Conservation (phyloP, 2,329 filamentous ascomycete species). For the Xylaria sp. region DNA sequence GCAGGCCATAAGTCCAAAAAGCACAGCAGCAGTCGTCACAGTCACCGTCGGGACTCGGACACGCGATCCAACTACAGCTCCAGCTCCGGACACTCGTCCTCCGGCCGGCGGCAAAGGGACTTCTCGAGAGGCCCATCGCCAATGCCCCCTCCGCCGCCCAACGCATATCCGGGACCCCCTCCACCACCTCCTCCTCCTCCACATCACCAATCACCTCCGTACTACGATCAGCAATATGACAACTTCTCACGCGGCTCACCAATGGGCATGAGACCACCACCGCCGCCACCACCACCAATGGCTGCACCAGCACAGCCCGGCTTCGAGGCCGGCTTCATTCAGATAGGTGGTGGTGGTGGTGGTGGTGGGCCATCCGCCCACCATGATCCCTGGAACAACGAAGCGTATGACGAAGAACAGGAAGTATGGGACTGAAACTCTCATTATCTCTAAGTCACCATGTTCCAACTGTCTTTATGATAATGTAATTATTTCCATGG, state of each 20-base stretch:
- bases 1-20: slow-evolving; percentile 43
- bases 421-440: slow-evolving; percentile 29
- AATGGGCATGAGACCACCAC: slow-evolving; percentile 33
- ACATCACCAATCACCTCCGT: slow-evolving; percentile 26
- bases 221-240: slow-evolving; percentile 22
- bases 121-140: slow-evolving; percentile 24
- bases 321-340: slow-evolving; percentile 47
- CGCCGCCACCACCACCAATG: slow-evolving; percentile 34
- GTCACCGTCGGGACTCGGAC: slow-evolving; percentile 31
- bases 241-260: slow-evolving; percentile 29
- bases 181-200: slow-evolving; percentile 17
- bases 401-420: slow-evolving; percentile 18
- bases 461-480: neutral
- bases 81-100: slow-evolving; percentile 31
- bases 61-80: slow-evolving; percentile 31
- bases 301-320: slow-evolving; percentile 31
- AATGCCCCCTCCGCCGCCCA: slow-evolving; percentile 25
- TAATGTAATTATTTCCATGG: slow-evolving; percentile 23
- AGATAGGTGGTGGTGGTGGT: slow-evolving; percentile 39
- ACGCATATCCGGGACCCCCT: slow-evolving; percentile 21
- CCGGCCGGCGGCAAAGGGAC: slow-evolving; percentile 27
- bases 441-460: slow-evolving; percentile 2
- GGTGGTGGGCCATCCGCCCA: slow-evolving; percentile 34
- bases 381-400: slow-evolving; percentile 36
- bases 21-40: slow-evolving; percentile 25